A percentile compares a stretch with the other conserved stretches of the same genome.
Conservation (phyloP, 257 asterid genomes). For the Scutellaria barbata region DNA sequence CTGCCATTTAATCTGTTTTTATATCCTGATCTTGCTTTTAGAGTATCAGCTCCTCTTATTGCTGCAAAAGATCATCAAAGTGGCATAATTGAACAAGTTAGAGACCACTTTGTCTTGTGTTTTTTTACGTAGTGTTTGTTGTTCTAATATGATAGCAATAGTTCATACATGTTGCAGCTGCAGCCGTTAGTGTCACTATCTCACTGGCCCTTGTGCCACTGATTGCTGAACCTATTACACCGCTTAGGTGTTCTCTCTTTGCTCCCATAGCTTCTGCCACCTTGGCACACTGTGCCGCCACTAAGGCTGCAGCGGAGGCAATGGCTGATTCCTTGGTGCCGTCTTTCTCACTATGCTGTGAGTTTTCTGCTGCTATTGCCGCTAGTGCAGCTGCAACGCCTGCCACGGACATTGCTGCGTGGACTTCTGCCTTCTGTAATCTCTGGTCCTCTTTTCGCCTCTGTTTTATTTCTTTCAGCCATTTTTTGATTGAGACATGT, state of each 20-base stretch:
- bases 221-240: conserved; percentile 72
- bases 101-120: no score
- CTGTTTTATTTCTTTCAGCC: conserved; percentile 82
- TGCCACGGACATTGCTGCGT: conserved; percentile 92
- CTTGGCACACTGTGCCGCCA: conserved; percentile 90
- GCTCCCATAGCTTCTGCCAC: conserved; percentile 99
- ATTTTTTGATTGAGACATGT: conserved; percentile 73
- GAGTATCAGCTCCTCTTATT: conserved; percentile 84
- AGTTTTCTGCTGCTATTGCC: conserved; percentile 79
- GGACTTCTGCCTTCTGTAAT: conserved; percentile 81
- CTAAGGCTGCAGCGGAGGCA: conserved; percentile 88
- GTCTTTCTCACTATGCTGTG: conserved; percentile 39
- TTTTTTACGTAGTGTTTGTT: no score
- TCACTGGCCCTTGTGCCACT: conserved; percentile 63
- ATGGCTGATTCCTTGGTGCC: conserved; percentile 62
- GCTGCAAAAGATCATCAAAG: conserved; percentile 47
- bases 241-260: conserved; percentile 70
- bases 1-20: conserved; percentile 65
- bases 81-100: no score
- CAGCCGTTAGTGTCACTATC: conserved; percentile 75
- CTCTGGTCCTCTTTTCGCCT: conserved; percentile 77
- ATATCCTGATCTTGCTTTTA: conserved; percentile 66
- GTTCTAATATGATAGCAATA: not conserved
- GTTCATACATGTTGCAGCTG: conserved; percentile 79
- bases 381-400: conserved; percentile 94